These are phyloP conservation scores for Verticillium nonalfalfae DNA, from an alignment of 2,329 filamentous ascomycete species.

Conservation along the genomic window DNA sequence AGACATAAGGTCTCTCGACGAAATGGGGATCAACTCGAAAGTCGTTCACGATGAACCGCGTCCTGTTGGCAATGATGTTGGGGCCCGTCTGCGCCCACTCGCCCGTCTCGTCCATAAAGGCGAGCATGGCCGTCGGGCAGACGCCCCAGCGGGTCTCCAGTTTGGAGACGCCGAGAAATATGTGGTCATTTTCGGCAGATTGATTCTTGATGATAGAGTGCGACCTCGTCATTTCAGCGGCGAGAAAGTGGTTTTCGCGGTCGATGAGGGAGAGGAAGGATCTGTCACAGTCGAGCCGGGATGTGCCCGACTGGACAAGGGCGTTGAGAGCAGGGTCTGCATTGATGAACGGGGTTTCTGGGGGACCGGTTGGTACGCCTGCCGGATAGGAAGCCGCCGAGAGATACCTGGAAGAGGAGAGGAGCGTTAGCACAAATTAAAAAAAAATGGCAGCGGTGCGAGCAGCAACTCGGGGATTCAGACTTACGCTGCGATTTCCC, in stretches of 20 bases:
- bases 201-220: constrained; percentile 19
- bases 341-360: not conserved
- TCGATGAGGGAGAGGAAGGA: constrained; percentile 36
- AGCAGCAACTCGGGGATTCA: too few species aligned
- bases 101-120: constrained; percentile 19
- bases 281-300: constrained; percentile 27
- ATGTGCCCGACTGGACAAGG: constrained; percentile 32
- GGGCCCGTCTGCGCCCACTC: constrained; percentile 12
- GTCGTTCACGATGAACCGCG: constrained; percentile 24
- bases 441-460: too few species aligned
- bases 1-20: constrained; percentile 19
- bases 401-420: not conserved
- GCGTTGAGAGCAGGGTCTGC: constrained; percentile 25
- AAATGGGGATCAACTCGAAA: constrained; percentile 19
- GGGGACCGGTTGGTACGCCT: not conserved
- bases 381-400: not conserved
- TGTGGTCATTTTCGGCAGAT: constrained; percentile 9
- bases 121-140: constrained; percentile 20
- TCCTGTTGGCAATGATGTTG: constrained; percentile 20
- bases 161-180: constrained; percentile 16
- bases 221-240: constrained; percentile 32
- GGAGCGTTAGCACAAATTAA: not conserved
- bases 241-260: constrained; percentile 28
- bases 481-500: constrained; percentile 1
- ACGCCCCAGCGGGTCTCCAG: constrained; percentile 20